Evolutionary conservation across 139 green algal species (phyloP), one percentile per base, ranked within the genome.

Genomic region (Picochlorum sp.): DNA sequence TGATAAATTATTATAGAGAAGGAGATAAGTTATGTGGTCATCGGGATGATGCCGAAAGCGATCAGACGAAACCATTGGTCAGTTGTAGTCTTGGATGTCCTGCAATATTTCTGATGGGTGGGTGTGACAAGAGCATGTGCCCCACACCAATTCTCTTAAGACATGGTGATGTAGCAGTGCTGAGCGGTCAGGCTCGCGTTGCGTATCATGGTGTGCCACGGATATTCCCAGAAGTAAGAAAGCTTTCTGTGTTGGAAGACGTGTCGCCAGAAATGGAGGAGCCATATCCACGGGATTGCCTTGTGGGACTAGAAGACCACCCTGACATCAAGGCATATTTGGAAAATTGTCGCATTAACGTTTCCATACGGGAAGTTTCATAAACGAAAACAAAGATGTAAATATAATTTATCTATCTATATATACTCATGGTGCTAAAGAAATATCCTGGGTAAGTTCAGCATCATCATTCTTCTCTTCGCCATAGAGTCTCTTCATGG

Each of bases 1-100:
- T 97, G 4, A 73, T 97, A 16, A 97, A 97, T 62, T 97, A 83
- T 68, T 95, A 95, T 61, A 47, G 74, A 5, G 56, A 76, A 20
- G 84, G 86, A 3, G 89, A 95, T 73, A 92, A 84, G 1, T 74
- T 96, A 16, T 74, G 79, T 10, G 90, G 90, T 0, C 90, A 96
- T 74, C 56, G 78, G 30, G 90, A 96, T 63, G 90, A 96, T 62
- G 91, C 85, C 23, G 90, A 97, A 77, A 15, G 11, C 1, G 80
- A 95, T 64, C 49, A 89, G 66, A 41, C 20, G 1, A 71, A 92
- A 64, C 91, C 90, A 16, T 87, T 97, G 24, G 86, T 97, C 2
- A 87, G 64, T 46, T 51, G 95, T 9, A 92, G 79, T 51, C 52
- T 97, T 13, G 90, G 90, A 18, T 90, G 82, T 71, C 67, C 76